A percentile compares a stretch with the other conserved stretches of the same genome.
phyloP scores from a whole-genome alignment of 148 eudicot genomes.

The Selenicereus undatus region DNA sequence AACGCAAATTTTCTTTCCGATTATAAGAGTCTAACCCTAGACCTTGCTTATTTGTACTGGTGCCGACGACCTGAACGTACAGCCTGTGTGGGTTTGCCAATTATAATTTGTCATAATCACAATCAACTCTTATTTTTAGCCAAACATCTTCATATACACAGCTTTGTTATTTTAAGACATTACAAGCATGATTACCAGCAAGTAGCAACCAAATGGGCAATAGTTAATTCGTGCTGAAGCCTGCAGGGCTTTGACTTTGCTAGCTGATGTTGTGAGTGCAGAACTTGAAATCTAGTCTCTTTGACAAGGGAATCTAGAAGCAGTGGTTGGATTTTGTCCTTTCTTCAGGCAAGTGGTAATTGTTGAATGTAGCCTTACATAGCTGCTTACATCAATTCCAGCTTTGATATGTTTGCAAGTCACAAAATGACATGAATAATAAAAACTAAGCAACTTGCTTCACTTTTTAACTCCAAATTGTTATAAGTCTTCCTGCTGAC shows the following conservation, averaged over 20 bases:
- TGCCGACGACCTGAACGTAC: no score
- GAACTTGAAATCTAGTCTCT: slow-evolving; percentile 4
- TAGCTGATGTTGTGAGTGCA: slow-evolving; percentile 16
- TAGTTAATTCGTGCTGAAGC: not conserved
- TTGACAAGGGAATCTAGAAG: slow-evolving; percentile 13
- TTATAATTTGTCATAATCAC: not conserved
- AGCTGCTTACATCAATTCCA: slow-evolving; percentile 21
- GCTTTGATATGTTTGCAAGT: slow-evolving; percentile 18
- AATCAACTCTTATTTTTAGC: not conserved
- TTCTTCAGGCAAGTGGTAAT: not conserved
- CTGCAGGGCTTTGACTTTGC: slow-evolving; percentile 22
- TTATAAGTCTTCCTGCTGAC: slow-evolving; percentile 15
- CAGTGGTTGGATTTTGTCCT: slow-evolving; percentile 4
- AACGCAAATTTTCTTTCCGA: no score
- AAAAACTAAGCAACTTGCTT: slow-evolving; percentile 22
- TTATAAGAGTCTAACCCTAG: no score
- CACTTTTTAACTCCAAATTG: not conserved
- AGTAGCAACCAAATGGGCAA: not conserved
- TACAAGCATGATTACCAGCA: not conserved
- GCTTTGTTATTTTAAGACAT: not conserved
- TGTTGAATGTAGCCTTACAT: slow-evolving; percentile 21
- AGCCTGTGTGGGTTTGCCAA: not conserved
- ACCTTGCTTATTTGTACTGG: no score
- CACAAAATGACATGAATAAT: slow-evolving; percentile 20
- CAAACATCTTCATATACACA: not conserved